These are phyloP conservation scores for Scytalidium lignicola DNA, from an alignment of 2,329 filamentous ascomycete genomes.

Conservation along the genomic window DNA sequence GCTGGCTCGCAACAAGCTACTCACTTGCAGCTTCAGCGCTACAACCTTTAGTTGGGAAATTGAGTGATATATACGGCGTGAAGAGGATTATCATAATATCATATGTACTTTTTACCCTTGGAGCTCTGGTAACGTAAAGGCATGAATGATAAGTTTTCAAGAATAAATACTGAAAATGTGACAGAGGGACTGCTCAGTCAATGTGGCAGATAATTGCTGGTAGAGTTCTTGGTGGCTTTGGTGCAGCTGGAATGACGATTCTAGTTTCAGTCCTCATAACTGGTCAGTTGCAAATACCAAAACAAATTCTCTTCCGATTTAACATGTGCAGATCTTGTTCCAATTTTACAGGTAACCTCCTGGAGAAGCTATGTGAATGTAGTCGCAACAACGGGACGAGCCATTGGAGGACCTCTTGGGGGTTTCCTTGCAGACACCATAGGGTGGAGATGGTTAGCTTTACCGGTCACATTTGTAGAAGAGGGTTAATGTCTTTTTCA, in stretches of 20 bases:
- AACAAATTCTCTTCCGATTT: constrained; percentile 9
- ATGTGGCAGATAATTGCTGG: constrained; percentile 48
- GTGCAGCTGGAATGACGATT: constrained; percentile 44
- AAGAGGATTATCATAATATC: constrained; percentile 43
- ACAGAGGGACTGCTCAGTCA: constrained; percentile 38
- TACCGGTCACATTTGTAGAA: constrained; percentile 18
- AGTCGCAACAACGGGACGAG: constrained; percentile 44
- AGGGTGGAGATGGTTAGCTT: constrained; percentile 48
- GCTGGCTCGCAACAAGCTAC: constrained; percentile 53
- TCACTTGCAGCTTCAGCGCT: constrained; percentile 45
- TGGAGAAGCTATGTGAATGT: constrained; percentile 52
- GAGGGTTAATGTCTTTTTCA: not conserved
- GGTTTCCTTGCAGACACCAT: constrained; percentile 47
- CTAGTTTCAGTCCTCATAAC: constrained; percentile 48
- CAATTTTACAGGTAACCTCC: constrained; percentile 45
- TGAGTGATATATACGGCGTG: constrained; percentile 55
- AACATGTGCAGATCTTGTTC: constrained; percentile 40
- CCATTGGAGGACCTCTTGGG: constrained; percentile 47
- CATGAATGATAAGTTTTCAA: not conserved
- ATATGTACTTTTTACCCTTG: constrained; percentile 45
- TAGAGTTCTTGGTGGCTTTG: constrained; percentile 46
- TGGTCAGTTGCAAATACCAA: constrained; percentile 27
- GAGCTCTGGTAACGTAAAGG: constrained; percentile 33
- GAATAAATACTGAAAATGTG: constrained; percentile 25
- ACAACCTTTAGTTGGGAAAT: constrained; percentile 44